These are phyloP conservation scores for Calophaca sinica DNA, from an alignment of 306 rosid species.

Conservation along the genomic window DNA sequence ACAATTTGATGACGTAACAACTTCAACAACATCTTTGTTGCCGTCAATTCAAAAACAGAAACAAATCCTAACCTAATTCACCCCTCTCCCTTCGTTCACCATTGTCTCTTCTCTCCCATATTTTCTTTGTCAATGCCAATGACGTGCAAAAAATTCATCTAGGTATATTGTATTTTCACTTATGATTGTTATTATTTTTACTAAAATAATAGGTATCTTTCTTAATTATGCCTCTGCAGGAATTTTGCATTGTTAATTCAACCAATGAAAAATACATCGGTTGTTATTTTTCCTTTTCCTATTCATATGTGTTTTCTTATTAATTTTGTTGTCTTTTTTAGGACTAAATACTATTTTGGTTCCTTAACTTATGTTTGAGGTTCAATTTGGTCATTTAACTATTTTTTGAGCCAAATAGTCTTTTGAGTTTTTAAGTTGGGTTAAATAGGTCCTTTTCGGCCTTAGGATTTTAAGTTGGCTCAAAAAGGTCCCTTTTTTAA, in stretches of 20 bases:
- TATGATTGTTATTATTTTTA: neutral
- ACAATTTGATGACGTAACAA: conserved; percentile 33
- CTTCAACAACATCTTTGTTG: neutral
- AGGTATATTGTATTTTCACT: neutral
- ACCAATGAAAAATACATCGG: neutral
- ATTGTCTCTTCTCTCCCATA: neutral
- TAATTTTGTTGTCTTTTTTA: neutral
- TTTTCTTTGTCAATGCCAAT: neutral
- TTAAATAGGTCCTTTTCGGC: no score
- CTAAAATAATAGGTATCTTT: neutral
- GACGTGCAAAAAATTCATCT: conserved; percentile 32
- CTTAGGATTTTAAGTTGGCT: no score
- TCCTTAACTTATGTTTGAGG: no score
- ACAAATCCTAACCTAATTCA: conserved; percentile 2
- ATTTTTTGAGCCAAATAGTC: no score
- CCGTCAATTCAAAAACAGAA: neutral
- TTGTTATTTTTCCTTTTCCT: neutral
- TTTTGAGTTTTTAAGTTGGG: no score
- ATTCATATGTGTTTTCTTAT: neutral
- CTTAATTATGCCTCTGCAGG: neutral
- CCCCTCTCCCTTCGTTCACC: neutral
- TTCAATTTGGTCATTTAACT: no score
- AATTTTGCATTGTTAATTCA: neutral
- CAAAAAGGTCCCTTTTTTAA: no score
- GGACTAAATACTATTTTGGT: no score